Evolutionary conservation across 805 yeast genomes (phyloP), one percentile per base, ranked within the genome.

Genomic region (Kluyveromyces lactis): DNA sequence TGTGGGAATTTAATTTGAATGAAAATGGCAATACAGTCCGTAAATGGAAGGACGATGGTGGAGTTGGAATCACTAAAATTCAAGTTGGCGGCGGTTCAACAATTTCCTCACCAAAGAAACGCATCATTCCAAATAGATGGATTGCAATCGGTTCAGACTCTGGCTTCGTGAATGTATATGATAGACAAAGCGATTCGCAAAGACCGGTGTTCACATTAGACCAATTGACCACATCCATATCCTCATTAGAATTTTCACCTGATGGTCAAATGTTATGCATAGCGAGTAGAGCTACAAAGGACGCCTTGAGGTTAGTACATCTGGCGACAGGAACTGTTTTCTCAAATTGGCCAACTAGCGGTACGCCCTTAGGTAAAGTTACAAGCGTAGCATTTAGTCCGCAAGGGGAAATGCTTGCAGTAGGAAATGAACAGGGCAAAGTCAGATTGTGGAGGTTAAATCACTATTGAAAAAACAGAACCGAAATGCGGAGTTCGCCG

Each of bases 271-370:
- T 92, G 13, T 65, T 92, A 46, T 82, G 86, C 51, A 72, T 89
- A 46, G 90, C 96, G 0, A 83, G 95, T 7, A 72, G 94, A 51
- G 86, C 81, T 4, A 78, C 80, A 64, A 78, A 81, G 51, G 97
- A 92, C 60, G 85, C 96, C 3, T 67, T 92, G 44, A 74, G 89
- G 53, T 59, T 92, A 47, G 89, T 86, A 10, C 97, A 92, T 57
- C 63, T 90, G 42, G 95, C 97, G 17, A 73, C 84, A 18, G 86
- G 90, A 47, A 75, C 85, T 15, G 95, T 86, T 5, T 92, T 79
- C 64, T 71, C 79, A 36, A 92, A 92, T 67, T 92, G 98, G 98
- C 99, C 99, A 13, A 92, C 97, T 2, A 79, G 90, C 38, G 87
- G 87, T 4, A 90, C 98, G 1, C 97, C 98, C 9, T 71, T 92